Conservation (phyloP, 495 filamentous ascomycete species). For the Rostrohypoxylon terebratum region DNA sequence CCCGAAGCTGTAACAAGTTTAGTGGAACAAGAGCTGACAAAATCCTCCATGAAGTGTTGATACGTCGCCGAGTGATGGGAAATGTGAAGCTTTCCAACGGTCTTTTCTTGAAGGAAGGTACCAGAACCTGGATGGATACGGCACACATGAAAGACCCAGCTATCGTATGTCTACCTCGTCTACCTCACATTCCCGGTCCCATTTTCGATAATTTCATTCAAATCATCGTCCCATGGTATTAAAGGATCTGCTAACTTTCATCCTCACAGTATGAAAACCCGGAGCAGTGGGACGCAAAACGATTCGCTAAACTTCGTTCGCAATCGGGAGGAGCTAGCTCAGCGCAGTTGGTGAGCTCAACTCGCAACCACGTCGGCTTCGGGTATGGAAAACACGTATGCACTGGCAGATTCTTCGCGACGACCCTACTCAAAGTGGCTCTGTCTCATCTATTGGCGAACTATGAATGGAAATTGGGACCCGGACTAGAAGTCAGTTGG, state of each 20-base stretch:
- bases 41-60: slow-evolving; percentile 10
- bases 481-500: slow-evolving; percentile 5
- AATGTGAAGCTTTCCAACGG: slow-evolving; percentile 61
- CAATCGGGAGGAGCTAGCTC: slow-evolving; percentile 55
- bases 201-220: not conserved
- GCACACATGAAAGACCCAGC: slow-evolving; percentile 52
- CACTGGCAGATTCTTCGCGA: slow-evolving; percentile 59
- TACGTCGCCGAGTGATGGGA: slow-evolving; percentile 56
- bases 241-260: not conserved
- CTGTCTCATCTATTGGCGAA: slow-evolving; percentile 55
- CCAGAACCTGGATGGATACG: slow-evolving; percentile 52
- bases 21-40: not conserved
- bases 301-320: slow-evolving; percentile 58
- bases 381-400: slow-evolving; percentile 56
- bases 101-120: slow-evolving; percentile 63
- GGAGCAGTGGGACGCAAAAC: slow-evolving; percentile 59
- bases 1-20: not conserved
- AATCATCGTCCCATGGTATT: too few species aligned
- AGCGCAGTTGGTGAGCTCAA: slow-evolving; percentile 61
- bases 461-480: slow-evolving; percentile 55
- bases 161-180: slow-evolving; percentile 20
- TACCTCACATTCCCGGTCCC: not conserved
- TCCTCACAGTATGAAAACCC: slow-evolving; percentile 54
- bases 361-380: slow-evolving; percentile 53
- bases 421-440: slow-evolving; percentile 55